Conservation (phyloP, 1,284 basidiomycete genomes). For the Stygiomarasmius scandens region DNA sequence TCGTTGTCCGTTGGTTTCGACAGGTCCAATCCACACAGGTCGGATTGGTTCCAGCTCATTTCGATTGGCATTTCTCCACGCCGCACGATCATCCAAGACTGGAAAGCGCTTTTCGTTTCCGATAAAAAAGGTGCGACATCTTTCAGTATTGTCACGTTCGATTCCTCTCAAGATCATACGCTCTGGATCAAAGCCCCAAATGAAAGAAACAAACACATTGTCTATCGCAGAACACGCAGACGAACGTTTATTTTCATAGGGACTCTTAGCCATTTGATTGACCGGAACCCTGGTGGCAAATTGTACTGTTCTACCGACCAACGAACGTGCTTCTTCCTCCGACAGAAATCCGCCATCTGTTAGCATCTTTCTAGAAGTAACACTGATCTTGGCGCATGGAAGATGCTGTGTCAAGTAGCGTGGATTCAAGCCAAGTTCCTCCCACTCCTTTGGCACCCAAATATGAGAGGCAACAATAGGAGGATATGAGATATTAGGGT, state of each 20-base stretch:
- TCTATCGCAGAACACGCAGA: neutral
- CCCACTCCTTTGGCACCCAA: conserved; percentile 9
- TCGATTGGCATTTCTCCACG: neutral
- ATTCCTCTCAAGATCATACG: conserved; percentile 3
- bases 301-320: conserved; percentile 10
- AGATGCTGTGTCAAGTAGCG: neutral
- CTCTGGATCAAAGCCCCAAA: conserved; percentile 8
- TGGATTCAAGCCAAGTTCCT: conserved; percentile 1
- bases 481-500: neutral
- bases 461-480: neutral
- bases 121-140: neutral
- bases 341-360: neutral
- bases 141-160: conserved; percentile 4
- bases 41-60: neutral
- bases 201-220: conserved; percentile 1
- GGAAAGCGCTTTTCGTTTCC: neutral
- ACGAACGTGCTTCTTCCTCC: neutral
- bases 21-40: conserved; percentile 5
- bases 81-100: conserved; percentile 2
- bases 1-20: neutral
- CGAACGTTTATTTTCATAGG: neutral
- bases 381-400: conserved; percentile 1
- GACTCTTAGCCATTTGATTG: neutral
- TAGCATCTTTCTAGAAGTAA: neutral
- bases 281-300: neutral